Base-by-base conservation (phyloP, 257 asterid genomes). In the Solanum peruvianum region DNA sequence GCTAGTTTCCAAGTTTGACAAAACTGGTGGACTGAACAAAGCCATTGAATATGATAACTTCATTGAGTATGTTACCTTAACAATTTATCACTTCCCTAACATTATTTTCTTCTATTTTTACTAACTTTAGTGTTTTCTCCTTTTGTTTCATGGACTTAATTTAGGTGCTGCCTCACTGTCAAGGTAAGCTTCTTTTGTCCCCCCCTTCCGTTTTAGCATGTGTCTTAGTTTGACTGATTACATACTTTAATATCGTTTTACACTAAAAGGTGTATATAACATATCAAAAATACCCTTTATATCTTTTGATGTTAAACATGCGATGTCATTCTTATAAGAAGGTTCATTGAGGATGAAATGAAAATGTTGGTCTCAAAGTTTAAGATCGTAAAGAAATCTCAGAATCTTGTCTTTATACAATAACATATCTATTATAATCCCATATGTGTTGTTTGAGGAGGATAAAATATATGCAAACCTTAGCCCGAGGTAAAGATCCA, bases 31-130 rank as follows among this genome's bases (percentile, higher is more conserved):
- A 44, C 90, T 88, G 80, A 91, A 89, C 91, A 94, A 89, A 92
- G 98, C 98, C 85, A 91, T 97, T 87, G 99, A 95, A 92, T 97
- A 97, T 23, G 99, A 95, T 90, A 97, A 97, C 81, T 96, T 97
- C 93, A 97, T 97, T 0, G 99, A 97, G 99, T 97, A 95, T 66
- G 99, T 87, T 60, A 18, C 56, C n/a, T 11, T 20, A 1, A 23
- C 52, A 60, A 45, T 77, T 44, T 15, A n/a, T 77, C 31, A 62
- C 70, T 62, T 62, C 27, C 29, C 29, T 64, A 6, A 66, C 15
- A 4, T 66, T 5, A 5, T 25, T 66, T 66, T 66, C 29, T 4
- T 29, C 39, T 67, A 27, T 67, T 67, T 67, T 67, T 7, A 15
- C 37, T 27, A 67, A 67, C 9, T 27, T 69, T 15, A 6, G 4